Conservation (phyloP, 805 yeast genomes). For the Candida pseudofarinosa region DNA sequence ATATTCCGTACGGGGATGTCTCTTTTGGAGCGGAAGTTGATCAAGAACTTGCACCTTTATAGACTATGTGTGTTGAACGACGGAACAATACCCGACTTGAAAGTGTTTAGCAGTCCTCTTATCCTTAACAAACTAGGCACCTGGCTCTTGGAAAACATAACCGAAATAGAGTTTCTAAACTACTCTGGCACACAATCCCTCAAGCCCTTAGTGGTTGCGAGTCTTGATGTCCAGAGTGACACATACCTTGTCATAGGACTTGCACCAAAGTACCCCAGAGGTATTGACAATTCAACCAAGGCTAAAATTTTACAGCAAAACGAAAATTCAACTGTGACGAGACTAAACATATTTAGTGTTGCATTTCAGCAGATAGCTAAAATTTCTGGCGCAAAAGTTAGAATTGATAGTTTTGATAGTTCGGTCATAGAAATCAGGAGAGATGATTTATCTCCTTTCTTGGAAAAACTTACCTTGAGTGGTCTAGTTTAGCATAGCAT, state of each 20-base stretch:
- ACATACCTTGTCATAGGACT: constrained; percentile 86
- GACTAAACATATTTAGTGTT: constrained; percentile 77
- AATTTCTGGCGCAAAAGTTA: constrained; percentile 79
- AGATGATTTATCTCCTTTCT: constrained; percentile 83
- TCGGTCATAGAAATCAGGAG: constrained; percentile 85
- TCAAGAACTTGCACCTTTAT: constrained; percentile 75
- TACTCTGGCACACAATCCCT: constrained; percentile 38
- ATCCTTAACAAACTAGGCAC: constrained; percentile 79
- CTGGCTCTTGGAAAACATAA: constrained; percentile 88
- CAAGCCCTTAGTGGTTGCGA: constrained; percentile 81
- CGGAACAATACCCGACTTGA: constrained; percentile 68
- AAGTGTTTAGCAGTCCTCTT: constrained; percentile 78
- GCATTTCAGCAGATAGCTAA: constrained; percentile 88
- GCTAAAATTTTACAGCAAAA: constrained; percentile 28
- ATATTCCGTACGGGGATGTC: constrained; percentile 87
- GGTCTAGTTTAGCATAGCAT: constrained; percentile 38
- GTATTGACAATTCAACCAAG: constrained; percentile 32
- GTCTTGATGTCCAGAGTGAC: constrained; percentile 66
- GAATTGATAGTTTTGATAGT: constrained; percentile 93
- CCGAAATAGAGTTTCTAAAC: constrained; percentile 59
- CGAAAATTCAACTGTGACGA: constrained; percentile 38
- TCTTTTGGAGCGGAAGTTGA: constrained; percentile 75
- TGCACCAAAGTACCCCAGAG: constrained; percentile 72
- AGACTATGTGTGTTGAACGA: constrained; percentile 86
- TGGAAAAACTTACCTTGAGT: constrained; percentile 77